Conservation (phyloP, 164 flowering plant genomes). For the Pachysandra terminalis region DNA sequence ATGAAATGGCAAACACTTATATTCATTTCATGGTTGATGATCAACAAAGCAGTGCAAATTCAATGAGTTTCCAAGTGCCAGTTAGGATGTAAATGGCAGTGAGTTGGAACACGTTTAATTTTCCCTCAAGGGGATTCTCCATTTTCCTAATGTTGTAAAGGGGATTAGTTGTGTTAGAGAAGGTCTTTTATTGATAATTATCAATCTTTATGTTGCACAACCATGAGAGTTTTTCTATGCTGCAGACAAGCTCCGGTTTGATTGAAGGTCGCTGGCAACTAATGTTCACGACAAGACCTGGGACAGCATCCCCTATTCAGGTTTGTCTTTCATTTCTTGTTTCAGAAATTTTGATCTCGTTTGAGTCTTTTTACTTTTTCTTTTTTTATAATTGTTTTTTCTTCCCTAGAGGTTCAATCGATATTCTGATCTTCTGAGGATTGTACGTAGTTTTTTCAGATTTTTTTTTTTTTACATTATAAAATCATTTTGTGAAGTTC, state of each 20-base stretch:
- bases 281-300: conserved; percentile 93
- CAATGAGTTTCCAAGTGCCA: neutral
- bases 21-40: neutral
- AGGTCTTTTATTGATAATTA: no score
- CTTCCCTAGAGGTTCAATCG: neutral
- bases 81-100: neutral
- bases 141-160: neutral
- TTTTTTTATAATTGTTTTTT: neutral
- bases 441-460: neutral
- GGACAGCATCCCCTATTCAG: conserved; percentile 95
- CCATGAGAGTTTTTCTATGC: neutral
- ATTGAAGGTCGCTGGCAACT: conserved; percentile 94
- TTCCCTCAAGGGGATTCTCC: neutral
- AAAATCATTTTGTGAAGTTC: no score
- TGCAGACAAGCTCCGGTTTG: conserved; percentile 77
- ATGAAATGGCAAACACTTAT: no score
- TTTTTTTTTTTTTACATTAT: no score
- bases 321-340: conserved; percentile 21
- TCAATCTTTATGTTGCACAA: neutral
- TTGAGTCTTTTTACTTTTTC: neutral
- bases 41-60: neutral
- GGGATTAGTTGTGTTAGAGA: neutral
- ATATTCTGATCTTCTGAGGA: neutral
- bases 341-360: neutral
- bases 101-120: neutral